Conservation (phyloP, 352 stramenopile genomes). For the Phytophthora citricola region DNA sequence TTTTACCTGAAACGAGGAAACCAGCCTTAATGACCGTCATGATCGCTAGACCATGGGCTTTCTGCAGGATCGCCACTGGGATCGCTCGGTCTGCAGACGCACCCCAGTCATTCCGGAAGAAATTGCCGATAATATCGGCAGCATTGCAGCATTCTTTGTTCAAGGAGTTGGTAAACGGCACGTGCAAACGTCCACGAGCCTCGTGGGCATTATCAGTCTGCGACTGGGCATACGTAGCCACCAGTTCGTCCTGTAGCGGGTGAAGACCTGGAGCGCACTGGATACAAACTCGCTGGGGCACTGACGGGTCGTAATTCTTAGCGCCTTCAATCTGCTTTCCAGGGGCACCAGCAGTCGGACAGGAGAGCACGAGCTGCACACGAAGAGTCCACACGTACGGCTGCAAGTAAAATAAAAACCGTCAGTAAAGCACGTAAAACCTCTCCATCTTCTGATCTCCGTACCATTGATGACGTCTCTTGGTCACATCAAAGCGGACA, state of each 20-base stretch:
- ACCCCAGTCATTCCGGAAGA: constrained; percentile 66
- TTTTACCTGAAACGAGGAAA: constrained; percentile 68
- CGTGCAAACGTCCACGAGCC: constrained; percentile 40
- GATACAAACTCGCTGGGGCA: constrained; percentile 65
- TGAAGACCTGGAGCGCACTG: constrained; percentile 61
- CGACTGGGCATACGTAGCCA: constrained; percentile 46
- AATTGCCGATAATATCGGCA: constrained; percentile 71
- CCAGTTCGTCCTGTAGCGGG: constrained; percentile 54
- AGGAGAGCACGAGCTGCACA: constrained; percentile 67
- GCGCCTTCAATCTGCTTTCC: constrained; percentile 50
- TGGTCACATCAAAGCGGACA: constrained; percentile 64
- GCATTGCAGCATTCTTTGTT: constrained; percentile 67
- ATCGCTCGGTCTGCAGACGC: constrained; percentile 51
- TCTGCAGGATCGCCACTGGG: constrained; percentile 58
- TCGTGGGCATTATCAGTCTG: constrained; percentile 51
- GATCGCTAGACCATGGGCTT: constrained; percentile 59
- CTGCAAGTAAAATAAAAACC: constrained; percentile 17
- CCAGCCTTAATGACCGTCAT: constrained; percentile 61
- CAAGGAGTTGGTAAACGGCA: constrained; percentile 52
- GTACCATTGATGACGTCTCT: constrained; percentile 65
- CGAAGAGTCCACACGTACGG: constrained; percentile 43
- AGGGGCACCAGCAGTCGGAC: constrained; percentile 54
- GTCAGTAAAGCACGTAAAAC: not conserved
- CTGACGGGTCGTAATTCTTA: constrained; percentile 56
- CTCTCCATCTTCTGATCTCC: not conserved